These are phyloP conservation scores for Rhizoclosmatium globosum DNA, from an alignment of 192 early-diverging fungal species.

Conservation along the genomic window DNA sequence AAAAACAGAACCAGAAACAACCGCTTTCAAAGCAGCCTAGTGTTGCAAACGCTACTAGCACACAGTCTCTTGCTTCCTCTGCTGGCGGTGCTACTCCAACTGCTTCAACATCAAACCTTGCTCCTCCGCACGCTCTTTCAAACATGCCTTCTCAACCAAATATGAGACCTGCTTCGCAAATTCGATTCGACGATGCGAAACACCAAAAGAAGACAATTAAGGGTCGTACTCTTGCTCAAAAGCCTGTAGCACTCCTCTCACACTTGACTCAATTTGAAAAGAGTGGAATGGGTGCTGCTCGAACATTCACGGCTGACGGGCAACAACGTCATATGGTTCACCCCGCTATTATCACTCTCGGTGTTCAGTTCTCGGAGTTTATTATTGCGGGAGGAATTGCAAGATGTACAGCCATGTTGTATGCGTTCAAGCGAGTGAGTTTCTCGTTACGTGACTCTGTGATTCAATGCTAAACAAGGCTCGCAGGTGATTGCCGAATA, in stretches of 20 bases:
- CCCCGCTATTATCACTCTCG: conserved; percentile 85
- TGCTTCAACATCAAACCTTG: conserved; percentile 15
- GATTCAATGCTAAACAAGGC: not conserved
- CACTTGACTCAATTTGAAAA: conserved; percentile 76
- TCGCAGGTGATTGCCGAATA: conserved; percentile 90
- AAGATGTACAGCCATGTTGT: conserved; percentile 86
- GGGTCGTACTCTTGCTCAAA: conserved; percentile 44
- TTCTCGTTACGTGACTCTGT: not conserved
- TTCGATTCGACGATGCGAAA: conserved; percentile 40
- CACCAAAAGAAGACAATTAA: conserved; percentile 32
- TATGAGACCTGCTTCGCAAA: conserved; percentile 30
- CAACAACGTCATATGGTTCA: conserved; percentile 68
- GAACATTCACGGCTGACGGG: conserved; percentile 26
- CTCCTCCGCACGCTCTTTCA: conserved; percentile 12
- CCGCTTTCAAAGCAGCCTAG: conserved; percentile 29
- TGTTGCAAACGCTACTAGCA: not conserved
- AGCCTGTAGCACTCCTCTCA: conserved; percentile 73
- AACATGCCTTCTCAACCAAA: conserved; percentile 17
- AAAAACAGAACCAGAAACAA: conserved; percentile 15
- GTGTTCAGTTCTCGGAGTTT: conserved; percentile 85
- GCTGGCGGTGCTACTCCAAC: not conserved
- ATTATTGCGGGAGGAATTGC: conserved; percentile 93
- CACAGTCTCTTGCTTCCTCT: not conserved
- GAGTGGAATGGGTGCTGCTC: conserved; percentile 33
- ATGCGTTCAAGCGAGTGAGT: conserved; percentile 80